Base-by-base conservation (phyloP, 169 alveolate genomes). In the Eimeria falciformis region DNA sequence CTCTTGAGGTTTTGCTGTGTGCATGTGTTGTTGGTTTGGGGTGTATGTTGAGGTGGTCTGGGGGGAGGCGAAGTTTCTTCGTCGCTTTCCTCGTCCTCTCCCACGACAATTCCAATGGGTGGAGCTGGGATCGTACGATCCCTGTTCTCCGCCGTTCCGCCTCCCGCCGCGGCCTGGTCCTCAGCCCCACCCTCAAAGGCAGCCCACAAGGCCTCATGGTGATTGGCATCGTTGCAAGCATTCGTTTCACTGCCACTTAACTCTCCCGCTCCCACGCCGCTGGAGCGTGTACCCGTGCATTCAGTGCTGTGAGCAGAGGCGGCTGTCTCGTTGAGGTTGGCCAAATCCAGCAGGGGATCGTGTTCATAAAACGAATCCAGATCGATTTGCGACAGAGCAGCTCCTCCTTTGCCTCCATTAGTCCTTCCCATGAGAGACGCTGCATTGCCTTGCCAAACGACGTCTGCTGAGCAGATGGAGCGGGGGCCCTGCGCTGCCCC, bases 81-180 rank as follows among this genome's bases (percentile, higher is more conserved):
- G 11, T 84, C 91, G 83, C 91, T 84, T 46, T 84, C 91, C 12
- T 84, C 91, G 40, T 84, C 91, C 47, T 84, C 91, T 4, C 91
- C 91, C 6, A 69, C 83, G 11, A 84, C 53, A 43, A 68, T 68
- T n/a, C 79, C 79, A 5, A 62, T 25, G 6, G 75, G 75, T 6
- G 75, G 17, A 9, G 58, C 58, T 7, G 14, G 58, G 21, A 7
- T 7, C 58, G 58, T 14, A 18, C 75, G 25, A 5, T 6, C 33
- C 9, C 14, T 17, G 40, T 18, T 45, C 5, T 17, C n/a, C 7
- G 18, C 25, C 21, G 25, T 56, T 5, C 79, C 47, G 55, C 6
- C 47, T 17, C 43, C 45, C 27, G 43, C 50, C 7, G 69, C 23
- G 17, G 17, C 56, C 17, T 3, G 53, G 6, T 14, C 68, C 40